Percentiles rank a stretch among this genome's conserved stretches.
phyloP scores from a whole-genome alignment of 768 basidiomycete genomes.

The Pleurotus ostreatus region DNA sequence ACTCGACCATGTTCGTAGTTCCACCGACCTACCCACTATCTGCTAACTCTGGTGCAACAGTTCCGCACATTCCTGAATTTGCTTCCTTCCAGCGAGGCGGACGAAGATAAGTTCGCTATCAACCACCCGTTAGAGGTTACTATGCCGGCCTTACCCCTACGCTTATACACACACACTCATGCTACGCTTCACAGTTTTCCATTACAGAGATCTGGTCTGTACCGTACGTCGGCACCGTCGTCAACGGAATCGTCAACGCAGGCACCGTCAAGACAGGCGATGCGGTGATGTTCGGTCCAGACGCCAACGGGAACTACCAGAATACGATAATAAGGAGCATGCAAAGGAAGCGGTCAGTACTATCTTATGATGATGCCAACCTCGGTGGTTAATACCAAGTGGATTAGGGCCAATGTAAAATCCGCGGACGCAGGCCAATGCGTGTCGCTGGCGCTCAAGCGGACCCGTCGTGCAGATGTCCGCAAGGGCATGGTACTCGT shows the following conservation, averaged over 20 bases:
- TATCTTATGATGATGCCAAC: neutral
- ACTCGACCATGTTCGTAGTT: conserved; percentile 58
- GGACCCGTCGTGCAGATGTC: conserved; percentile 74
- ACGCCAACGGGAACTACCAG: conserved; percentile 86
- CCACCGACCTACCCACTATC: neutral
- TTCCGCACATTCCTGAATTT: conserved; percentile 89
- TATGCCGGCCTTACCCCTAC: neutral
- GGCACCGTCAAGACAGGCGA: conserved; percentile 79
- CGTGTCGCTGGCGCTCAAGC: conserved; percentile 89
- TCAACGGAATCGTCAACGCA: conserved; percentile 79
- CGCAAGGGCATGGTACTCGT: conserved; percentile 96
- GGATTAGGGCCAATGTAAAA: conserved; percentile 66
- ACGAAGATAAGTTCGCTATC: conserved; percentile 73
- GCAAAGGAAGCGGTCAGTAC: conserved; percentile 79
- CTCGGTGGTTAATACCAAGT: neutral
- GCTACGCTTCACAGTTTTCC: conserved; percentile 50
- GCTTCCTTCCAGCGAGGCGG: conserved; percentile 82
- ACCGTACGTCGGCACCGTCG: conserved; percentile 81
- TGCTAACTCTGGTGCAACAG: conserved; percentile 27
- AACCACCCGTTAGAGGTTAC: conserved; percentile 77
- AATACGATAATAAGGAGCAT: conserved; percentile 83
- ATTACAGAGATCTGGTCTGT: conserved; percentile 88
- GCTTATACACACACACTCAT: neutral
- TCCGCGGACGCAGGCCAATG: conserved; percentile 94
- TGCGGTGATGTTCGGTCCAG: conserved; percentile 81